Conservation (phyloP, 495 filamentous ascomycete species). For the Amniculicola lignicola region DNA sequence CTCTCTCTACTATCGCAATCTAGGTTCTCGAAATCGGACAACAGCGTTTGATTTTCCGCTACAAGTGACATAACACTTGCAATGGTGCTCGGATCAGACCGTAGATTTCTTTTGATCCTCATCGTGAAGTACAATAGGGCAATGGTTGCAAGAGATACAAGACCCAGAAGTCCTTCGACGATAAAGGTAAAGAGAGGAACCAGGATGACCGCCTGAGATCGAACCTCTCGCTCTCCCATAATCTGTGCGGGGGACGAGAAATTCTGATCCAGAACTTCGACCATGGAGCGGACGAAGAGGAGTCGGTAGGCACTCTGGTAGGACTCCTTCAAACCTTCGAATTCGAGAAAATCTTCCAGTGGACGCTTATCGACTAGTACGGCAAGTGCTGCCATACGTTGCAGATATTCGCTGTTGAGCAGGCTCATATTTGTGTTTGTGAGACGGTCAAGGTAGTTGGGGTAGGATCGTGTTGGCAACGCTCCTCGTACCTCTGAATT, state of each 20-base stretch:
- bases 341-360: slow-evolving; percentile 36
- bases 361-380: slow-evolving; percentile 25
- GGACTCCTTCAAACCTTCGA: slow-evolving; percentile 26
- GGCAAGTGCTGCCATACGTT: slow-evolving; percentile 42
- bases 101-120: slow-evolving; percentile 18
- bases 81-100: slow-evolving; percentile 35
- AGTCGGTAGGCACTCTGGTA: slow-evolving; percentile 41
- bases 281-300: slow-evolving; percentile 42
- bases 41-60: slow-evolving; percentile 13
- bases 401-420: no score
- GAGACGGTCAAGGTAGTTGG: slow-evolving; percentile 6
- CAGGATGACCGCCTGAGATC: slow-evolving; percentile 37
- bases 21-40: slow-evolving; percentile 9
- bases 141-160: slow-evolving; percentile 34
- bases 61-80: slow-evolving; percentile 38
- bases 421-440: slow-evolving; percentile 20
- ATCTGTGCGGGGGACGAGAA: neutral
- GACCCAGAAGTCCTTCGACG: slow-evolving; percentile 42
- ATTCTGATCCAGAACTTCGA: slow-evolving; percentile 24
- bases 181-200: slow-evolving; percentile 42
- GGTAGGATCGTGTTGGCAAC: neutral
- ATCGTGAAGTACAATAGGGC: slow-evolving; percentile 28
- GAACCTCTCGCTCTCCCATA: slow-evolving; percentile 6
- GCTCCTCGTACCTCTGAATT: slow-evolving; percentile 3
- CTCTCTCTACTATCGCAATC: slow-evolving; percentile 11